Percentiles rank a stretch among this genome's conserved stretches.
These are phyloP conservation scores for Pythium phragmitis DNA, from an alignment of 352 stramenopile species.

Conservation along the genomic window DNA sequence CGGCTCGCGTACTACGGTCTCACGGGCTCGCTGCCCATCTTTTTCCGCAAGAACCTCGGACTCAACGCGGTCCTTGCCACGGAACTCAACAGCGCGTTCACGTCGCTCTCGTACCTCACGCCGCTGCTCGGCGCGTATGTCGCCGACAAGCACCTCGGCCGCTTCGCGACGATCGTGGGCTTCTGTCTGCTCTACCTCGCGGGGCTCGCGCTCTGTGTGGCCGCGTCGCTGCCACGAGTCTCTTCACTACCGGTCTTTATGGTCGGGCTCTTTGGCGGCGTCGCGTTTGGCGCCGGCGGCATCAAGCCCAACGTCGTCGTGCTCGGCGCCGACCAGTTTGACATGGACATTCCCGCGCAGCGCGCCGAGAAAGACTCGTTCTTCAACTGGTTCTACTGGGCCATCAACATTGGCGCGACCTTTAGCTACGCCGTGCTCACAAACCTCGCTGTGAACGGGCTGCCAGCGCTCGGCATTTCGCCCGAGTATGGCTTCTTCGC, in stretches of 20 bases:
- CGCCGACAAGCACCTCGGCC: conserved; percentile 75
- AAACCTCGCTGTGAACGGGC: conserved; percentile 89
- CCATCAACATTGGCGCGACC: conserved; percentile 90
- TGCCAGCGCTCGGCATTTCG: conserved; percentile 71
- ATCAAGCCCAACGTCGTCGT: conserved; percentile 65
- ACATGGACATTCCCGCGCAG: conserved; percentile 66
- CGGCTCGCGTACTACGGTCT: conserved; percentile 85
- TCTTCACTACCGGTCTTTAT: conserved; percentile 75
- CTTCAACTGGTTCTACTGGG: conserved; percentile 95
- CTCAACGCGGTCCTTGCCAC: conserved; percentile 77
- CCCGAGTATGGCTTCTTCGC: conserved; percentile 88
- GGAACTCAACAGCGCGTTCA: conserved; percentile 84
- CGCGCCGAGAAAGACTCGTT: conserved; percentile 85
- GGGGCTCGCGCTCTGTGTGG: conserved; percentile 67
- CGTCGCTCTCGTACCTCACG: conserved; percentile 84
- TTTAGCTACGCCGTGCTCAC: conserved; percentile 91
- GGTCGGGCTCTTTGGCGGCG: conserved; percentile 75
- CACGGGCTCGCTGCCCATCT: conserved; percentile 83
- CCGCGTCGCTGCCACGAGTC: conserved; percentile 56
- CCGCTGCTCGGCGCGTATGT: conserved; percentile 83
- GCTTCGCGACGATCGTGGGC: conserved; percentile 60
- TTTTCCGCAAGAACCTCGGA: conserved; percentile 86
- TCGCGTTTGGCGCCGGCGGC: conserved; percentile 50
- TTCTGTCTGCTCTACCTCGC: conserved; percentile 68
- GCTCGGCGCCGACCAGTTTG: conserved; percentile 78